Evolutionary conservation across 768 basidiomycete species (phyloP), one percentile per base, ranked within the genome.

Genomic region (Leccinum pellstonianum): DNA sequence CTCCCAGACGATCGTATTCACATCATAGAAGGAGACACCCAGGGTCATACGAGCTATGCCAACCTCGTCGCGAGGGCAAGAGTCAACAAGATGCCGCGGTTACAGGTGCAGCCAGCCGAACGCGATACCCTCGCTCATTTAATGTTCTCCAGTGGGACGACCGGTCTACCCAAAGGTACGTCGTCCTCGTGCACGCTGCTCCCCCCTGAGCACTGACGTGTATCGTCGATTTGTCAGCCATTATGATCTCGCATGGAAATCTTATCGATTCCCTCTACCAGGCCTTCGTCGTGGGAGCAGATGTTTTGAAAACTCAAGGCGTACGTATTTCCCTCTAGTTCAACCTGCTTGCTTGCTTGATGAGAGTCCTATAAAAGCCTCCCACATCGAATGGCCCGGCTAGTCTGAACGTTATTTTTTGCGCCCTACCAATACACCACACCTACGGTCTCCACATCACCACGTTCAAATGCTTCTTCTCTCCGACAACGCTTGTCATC

Each of bases 71-170:
- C 75, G 6, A 64, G 70, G 10, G 79, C 78, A 27, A 73, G 71
- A 46, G 62, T 59, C 11, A 76, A 74, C 21, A 72, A 74, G 0
- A 64, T 81, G 1, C 77, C 82, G 8, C 68, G 76, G 1, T 66
- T 82, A 1, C 74, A 76, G 1, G 71, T 84, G 33, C 78, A 76
- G 46, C 75, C 77, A 0, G 87, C 82, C 0, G 73, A 63, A 17
- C 76, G 74, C 31, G 75, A 86, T 59, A 87, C 85, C 0, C 72
- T 90, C 1, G 89, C 86, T 1, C 89, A 91, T 68, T 75, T 91
- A 3, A 76, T 87, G 0, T 90, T 89, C 67, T 91, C 90, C 0
- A 91, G 90, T 64, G 90, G 90, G 23, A 91, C 90, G 0, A 90
- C 81, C 60, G 90, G 90, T 0, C 74, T 86, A 4, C 88, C 90